Conservation (phyloP, 192 early-diverging fungal genomes). For the Blastocladiella britannica region DNA sequence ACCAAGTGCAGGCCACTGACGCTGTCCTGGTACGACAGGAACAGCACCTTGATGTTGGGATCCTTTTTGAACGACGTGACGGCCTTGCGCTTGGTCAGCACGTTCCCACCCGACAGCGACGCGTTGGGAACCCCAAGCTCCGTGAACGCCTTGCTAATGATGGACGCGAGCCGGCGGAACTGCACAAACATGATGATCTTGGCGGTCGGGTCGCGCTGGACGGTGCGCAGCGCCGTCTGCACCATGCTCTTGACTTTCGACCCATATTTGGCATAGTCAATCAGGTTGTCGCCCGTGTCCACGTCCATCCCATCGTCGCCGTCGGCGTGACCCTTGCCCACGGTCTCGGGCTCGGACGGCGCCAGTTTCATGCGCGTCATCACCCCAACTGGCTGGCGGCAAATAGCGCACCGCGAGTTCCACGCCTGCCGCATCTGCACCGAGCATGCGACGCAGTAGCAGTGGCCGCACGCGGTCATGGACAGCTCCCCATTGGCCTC, state of each 20-base stretch:
- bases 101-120: not conserved
- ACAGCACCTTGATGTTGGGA: not conserved
- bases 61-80: not conserved
- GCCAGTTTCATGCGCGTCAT: no score
- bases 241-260: not conserved
- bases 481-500: no score
- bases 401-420: no score
- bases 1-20: not conserved
- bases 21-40: not conserved
- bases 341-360: no score
- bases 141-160: not conserved
- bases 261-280: not conserved
- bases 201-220: not conserved
- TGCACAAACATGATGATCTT: not conserved
- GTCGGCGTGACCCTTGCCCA: no score
- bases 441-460: no score
- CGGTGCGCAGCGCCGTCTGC: not conserved
- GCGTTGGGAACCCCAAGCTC: not conserved
- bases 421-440: no score
- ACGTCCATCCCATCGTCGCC: not conserved
- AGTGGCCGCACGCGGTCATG: no score
- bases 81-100: not conserved
- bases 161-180: not conserved
- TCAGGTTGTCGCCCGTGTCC: not conserved
- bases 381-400: no score